Evolutionary conservation across 345 rosid genomes (phyloP), one percentile per base, ranked within the genome.

Genomic region (Arabis hirsuta): DNA sequence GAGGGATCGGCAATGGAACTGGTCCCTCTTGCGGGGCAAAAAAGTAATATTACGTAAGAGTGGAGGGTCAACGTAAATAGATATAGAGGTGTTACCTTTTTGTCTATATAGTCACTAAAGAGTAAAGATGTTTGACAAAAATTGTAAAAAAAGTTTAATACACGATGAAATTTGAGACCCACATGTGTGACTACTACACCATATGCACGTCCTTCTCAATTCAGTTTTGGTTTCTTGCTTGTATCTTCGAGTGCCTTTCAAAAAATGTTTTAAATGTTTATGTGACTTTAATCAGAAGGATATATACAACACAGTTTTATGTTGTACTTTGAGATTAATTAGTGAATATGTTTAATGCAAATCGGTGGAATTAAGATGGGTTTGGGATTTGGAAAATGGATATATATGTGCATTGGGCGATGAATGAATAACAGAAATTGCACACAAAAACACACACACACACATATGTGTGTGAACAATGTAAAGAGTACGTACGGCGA

Each of bases 11-110:
- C 32, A 39, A 12, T 16, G n/a, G 1, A 26, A 19, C 6, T 55
- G 61, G 54, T 53, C 64, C 58, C 47, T 43, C 45, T 29, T 10
- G 12, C 22, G 32, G 67, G 47, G 74, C 26, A 60, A 7, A 42
- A 12, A 32, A 26, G 62, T 27, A 62, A 72, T 60, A 44, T 52
- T 44, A 62, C 62, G 69, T 58, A 43, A 45, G 72, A 48, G 50
- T 67, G 62, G 51, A 74, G 58, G 58, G 74, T 75, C 79, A 75
- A 75, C 79, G 69, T 75, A 67, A 60, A 67, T 54, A 68, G 79
- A 75, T 68, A 61, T 68, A 75, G 68, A 53, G 79, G 50, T 75
- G 57, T 14, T 9, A 61, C 14, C 73, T 68, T 61, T 74, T 67
- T 53, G 73, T 73, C 78, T 66, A 42, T 50, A 41, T 73, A 55